Percentiles rank a stretch among this genome's conserved stretches.
phyloP scores from a whole-genome alignment of 805 yeast species.

The Sugiyamaella qingdaonensis region DNA sequence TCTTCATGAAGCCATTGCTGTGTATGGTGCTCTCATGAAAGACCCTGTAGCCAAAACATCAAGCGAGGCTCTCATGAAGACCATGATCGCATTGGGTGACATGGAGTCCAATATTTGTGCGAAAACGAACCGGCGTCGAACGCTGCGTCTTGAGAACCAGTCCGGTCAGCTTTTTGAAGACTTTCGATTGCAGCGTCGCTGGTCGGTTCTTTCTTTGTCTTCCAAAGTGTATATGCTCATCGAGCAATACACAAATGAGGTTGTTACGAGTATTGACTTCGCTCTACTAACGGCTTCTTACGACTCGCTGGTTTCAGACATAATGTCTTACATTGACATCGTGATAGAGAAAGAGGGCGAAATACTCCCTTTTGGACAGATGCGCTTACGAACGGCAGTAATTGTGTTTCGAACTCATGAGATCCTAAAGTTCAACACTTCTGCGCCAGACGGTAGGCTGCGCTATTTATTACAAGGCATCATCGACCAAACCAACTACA shows the following conservation, averaged over 20 bases:
- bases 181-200: constrained; percentile 5
- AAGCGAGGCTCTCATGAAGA: neutral
- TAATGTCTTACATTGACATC: neutral
- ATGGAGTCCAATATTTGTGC: constrained; percentile 7
- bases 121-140: constrained; percentile 4
- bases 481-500: neutral
- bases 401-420: neutral
- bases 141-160: constrained; percentile 4
- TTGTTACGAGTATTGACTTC: neutral
- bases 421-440: neutral
- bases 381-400: neutral
- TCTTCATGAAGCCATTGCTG: neutral
- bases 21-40: neutral
- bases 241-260: neutral
- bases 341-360: neutral
- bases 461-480: neutral
- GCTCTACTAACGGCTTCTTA: neutral
- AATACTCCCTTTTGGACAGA: constrained; percentile 6
- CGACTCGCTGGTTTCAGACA: neutral
- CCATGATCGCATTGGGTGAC: constrained; percentile 1
- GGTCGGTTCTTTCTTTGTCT: neutral
- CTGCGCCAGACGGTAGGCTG: neutral
- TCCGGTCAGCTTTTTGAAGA: neutral
- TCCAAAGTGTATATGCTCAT: neutral
- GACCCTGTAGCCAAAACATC: neutral